Evolutionary conservation across 139 green algal genomes (phyloP), one percentile per base, ranked within the genome.

Genomic region (Mychonastes homosphaera): DNA sequence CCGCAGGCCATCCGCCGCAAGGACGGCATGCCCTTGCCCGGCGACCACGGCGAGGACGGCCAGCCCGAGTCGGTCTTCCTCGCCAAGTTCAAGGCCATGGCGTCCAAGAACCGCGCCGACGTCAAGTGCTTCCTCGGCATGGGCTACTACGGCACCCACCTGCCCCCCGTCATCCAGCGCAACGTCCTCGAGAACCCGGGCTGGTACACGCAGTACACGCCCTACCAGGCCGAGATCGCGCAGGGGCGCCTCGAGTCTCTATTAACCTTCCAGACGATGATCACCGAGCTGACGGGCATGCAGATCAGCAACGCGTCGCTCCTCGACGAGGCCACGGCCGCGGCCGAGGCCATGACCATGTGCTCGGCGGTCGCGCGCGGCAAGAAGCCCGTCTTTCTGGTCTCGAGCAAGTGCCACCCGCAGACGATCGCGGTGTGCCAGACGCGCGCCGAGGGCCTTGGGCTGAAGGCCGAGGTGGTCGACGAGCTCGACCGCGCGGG

Each of bases 141-240:
- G 87, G 93, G 93, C 38, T 99, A 99, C 82, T 92, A 99, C 73
- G 77, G 76, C 70, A 97, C 89, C 2, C 75, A 91, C 67, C 48
- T 91, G 26, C 92, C 93, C 6, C 67, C 84, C 16, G 92, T 98
- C 41, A 97, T 99, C 70, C 80, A 92, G 64, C 79, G 93, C 55
- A 98, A 98, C 74, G 69, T 99, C 53, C 84, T 99, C 69, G 93
- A 99, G 77, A 99, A 98, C 79, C 93, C 93, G 8, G 93, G 93
- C 15, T 99, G 93, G 93, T 99, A 99, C 89, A 99, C 93, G 1
- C 93, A 99, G 80, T 99, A 99, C 84, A 99, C 93, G 13, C 93
- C 93, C 32, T 99, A 99, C 83, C 93, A 98, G 79, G 83, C 88
- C 27, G 88, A 95, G 70, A 95, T 95, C 57, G 75, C 83, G 2